Percentiles rank a stretch among this genome's conserved stretches.
Conservation (phyloP, 129 eudicot species). For the Mikania micrantha region DNA sequence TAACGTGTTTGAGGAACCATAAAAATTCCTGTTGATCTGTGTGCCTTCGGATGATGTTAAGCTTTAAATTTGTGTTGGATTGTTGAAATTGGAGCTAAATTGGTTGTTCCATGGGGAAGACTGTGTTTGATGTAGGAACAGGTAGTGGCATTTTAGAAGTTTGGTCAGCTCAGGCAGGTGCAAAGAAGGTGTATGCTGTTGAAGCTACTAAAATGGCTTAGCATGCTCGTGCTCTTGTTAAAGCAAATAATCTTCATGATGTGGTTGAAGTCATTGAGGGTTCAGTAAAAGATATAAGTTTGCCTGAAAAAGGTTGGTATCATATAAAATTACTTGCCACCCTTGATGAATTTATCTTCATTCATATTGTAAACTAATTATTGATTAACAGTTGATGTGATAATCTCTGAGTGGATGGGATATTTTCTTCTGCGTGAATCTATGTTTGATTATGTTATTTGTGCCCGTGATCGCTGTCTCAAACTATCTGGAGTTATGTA, state of each 20-base stretch:
- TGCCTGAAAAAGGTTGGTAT: slow-evolving; percentile 78
- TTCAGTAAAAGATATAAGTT: slow-evolving; percentile 69
- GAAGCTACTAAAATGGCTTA: slow-evolving; percentile 97
- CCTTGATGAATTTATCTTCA: not conserved
- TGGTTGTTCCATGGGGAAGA: slow-evolving; percentile 43
- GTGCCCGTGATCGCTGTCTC: slow-evolving; percentile 97
- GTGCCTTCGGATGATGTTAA: not conserved
- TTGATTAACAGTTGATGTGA: slow-evolving; percentile 92
- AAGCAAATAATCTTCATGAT: slow-evolving; percentile 56
- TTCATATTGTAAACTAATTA: not conserved
- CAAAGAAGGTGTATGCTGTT: slow-evolving; percentile 89
- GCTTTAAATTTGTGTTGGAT: not conserved
- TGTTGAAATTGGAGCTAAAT: slow-evolving; percentile 29
- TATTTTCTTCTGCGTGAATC: slow-evolving; percentile 99
- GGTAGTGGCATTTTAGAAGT: slow-evolving; percentile 96
- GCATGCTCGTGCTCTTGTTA: slow-evolving; percentile 78
- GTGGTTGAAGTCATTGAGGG: slow-evolving; percentile 94
- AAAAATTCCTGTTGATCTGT: not conserved
- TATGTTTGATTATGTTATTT: slow-evolving; percentile 93
- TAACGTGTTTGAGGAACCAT: not conserved
- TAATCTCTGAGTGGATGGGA: slow-evolving; percentile 99
- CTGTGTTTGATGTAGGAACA: slow-evolving; percentile 96
- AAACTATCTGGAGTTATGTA: slow-evolving; percentile 91
- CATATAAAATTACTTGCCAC: not conserved
- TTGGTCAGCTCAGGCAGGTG: slow-evolving; percentile 99